Evolutionary conservation across 768 basidiomycete genomes (phyloP), one percentile per base, ranked within the genome.

Genomic region (Mrakia frigida): DNA sequence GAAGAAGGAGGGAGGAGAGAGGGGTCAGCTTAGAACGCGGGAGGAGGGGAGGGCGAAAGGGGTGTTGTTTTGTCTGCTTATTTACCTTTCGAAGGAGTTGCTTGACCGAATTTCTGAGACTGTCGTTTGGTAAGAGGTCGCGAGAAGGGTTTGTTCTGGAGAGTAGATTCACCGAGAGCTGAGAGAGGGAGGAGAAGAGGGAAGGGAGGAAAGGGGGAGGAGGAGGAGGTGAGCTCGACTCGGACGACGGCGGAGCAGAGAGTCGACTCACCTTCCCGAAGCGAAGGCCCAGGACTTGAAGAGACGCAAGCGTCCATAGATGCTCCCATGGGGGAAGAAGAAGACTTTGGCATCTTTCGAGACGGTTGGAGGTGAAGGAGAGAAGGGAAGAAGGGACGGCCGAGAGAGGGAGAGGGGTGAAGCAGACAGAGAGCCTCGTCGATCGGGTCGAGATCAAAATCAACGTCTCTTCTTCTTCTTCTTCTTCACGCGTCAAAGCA

Each of bases 61-160:
- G n/a, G 33, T 4, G 25, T 2, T 33, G 31, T 31, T 35, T 25
- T 39, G n/a, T n/a, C n/a, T n/a, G n/a, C n/a, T 23, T 21, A 6
- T 21, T 43, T 21, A 43, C 65, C 65, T 39, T 68, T 68, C 7
- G 37, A 39, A 13, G 65, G 65, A 7, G 65, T 68, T 21, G 18
- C 10, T 21, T 23, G 18, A n/a, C 56, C 56, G 7, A 68, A 68
- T 39, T 41, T 68, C 10, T 68, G 65, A 21, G 65, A 68, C 23
- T 35, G 35, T 37, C 35, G 35, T 39, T 68, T 68, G 37, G 37
- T n/a, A 9, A 68, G 9, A 9, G 65, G 65, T 21, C 65, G 65
- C 25, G 65, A 13, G 37, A 68, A 68, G 23, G 65, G 65, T 41
- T 39, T 35, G 65, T 68, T 68, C 37, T 39, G 35, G 39, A 68